Percentiles rank a stretch among this genome's conserved stretches.
These are phyloP conservation scores for Phanerochaete sordida DNA, from an alignment of 768 basidiomycete genomes.

Conservation along the genomic window DNA sequence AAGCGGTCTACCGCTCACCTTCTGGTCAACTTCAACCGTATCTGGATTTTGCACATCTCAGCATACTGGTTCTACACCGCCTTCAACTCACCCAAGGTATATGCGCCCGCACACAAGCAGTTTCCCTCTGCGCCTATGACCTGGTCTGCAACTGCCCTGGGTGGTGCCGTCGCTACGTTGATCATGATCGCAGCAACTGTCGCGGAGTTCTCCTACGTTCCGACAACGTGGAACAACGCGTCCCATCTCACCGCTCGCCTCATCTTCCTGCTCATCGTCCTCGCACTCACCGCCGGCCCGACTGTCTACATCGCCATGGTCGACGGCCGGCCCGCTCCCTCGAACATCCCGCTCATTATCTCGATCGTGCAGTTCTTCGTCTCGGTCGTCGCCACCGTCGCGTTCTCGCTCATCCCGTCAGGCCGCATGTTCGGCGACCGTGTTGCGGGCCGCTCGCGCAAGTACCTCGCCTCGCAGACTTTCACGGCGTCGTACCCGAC, in stretches of 20 bases:
- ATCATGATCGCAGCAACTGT: slow-evolving; percentile 95
- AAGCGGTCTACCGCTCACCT: slow-evolving; percentile 92
- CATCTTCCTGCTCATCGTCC: slow-evolving; percentile 85
- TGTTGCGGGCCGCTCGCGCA: slow-evolving; percentile 94
- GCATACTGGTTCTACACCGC: slow-evolving; percentile 97
- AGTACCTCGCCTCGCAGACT: slow-evolving; percentile 98
- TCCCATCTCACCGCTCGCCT: slow-evolving; percentile 94
- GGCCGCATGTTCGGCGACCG: slow-evolving; percentile 99
- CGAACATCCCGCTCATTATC: slow-evolving; percentile 82
- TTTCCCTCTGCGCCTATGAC: slow-evolving; percentile 84
- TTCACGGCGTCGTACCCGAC: slow-evolving; percentile 97
- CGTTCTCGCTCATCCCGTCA: slow-evolving; percentile 88
- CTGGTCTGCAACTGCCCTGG: slow-evolving; percentile 94
- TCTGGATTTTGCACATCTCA: slow-evolving; percentile 95
- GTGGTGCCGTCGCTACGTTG: slow-evolving; percentile 86
- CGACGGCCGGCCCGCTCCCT: slow-evolving; percentile 56
- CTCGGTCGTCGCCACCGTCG: slow-evolving; percentile 76
- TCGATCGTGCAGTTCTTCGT: slow-evolving; percentile 93
- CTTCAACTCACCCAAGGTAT: slow-evolving; percentile 93
- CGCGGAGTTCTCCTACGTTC: slow-evolving; percentile 95
- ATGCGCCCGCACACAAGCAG: slow-evolving; percentile 64
- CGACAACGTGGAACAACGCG: slow-evolving; percentile 98
- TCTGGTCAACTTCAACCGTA: slow-evolving; percentile 97
- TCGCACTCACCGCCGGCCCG: slow-evolving; percentile 90
- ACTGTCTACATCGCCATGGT: slow-evolving; percentile 91